Conservation (phyloP, 805 yeast species). For the Yarrowia sp. region DNA sequence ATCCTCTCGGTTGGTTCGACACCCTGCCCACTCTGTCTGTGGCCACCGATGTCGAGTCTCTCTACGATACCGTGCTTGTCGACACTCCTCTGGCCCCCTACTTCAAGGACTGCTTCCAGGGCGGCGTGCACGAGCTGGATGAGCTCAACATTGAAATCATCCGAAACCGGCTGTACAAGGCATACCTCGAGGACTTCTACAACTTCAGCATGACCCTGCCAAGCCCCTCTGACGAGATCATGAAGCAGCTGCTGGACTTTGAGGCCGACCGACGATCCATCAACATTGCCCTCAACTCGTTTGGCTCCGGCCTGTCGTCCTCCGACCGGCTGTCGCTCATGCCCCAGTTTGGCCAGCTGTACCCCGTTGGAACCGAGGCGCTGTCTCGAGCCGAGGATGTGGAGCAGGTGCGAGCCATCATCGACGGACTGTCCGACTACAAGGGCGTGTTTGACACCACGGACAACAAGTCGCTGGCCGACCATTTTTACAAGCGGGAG, state of each 20-base stretch:
- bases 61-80: conserved; percentile 88
- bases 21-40: conserved; percentile 93
- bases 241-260: conserved; percentile 78
- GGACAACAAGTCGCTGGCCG: conserved; percentile 74
- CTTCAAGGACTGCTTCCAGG: conserved; percentile 85
- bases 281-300: conserved; percentile 88
- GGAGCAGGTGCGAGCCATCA: conserved; percentile 69
- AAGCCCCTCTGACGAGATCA: conserved; percentile 79
- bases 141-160: conserved; percentile 95
- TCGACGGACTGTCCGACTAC: conserved; percentile 46
- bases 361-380: conserved; percentile 69
- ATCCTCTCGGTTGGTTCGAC: conserved; percentile 98
- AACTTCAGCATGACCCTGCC: conserved; percentile 70
- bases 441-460: conserved; percentile 55
- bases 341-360: conserved; percentile 83
- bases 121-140: conserved; percentile 78
- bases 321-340: conserved; percentile 74
- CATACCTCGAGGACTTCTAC: conserved; percentile 87
- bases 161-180: conserved; percentile 89
- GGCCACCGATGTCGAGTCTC: conserved; percentile 93
- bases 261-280: conserved; percentile 96
- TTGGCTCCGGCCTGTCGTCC: conserved; percentile 77
- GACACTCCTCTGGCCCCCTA: conserved; percentile 98
- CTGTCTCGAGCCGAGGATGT: conserved; percentile 82
- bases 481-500: conserved; percentile 89